Evolutionary conservation across 2,329 filamentous ascomycete species (phyloP), one percentile per base, ranked within the genome.

Genomic region (Monilinia fructicola): DNA sequence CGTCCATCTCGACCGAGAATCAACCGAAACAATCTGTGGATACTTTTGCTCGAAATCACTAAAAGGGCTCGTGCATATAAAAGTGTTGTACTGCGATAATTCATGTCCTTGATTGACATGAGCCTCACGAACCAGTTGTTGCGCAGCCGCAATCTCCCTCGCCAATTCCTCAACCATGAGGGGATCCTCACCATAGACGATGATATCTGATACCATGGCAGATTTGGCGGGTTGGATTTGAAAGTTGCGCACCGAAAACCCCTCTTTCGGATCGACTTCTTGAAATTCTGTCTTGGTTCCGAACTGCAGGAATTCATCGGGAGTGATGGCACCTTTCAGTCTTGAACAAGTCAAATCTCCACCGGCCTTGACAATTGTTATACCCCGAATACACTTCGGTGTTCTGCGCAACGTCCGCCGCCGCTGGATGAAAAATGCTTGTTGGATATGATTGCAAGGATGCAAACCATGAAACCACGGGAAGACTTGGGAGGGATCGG

Each of bases 391-490:
- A 76, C 92, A 96, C 73, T 83, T 85, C 0, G 93, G 92, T 2
- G 88, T 87, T 71, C 85, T 88, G 56, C 90, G 84, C 61, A 90
- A 79, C n/a, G 85, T 82, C 68, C 88, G 90, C 74, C 89, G 89
- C 69, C 92, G 86, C 35, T 90, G 88, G 62, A 89, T 87, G 77
- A 99, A 98, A 81, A 97, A 98, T 9, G 90, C 86, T 69, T 95
- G 85, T 75, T 99, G 95, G 64, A 97, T 85, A 68, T 92, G 88
- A 75, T 99, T 99, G 69, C 90, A 87, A 0, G 91, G 89, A 74
- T 98, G 93, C 52, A 98, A 81, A 31, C 95, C 95, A 79, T 99
- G 95, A 31, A 97, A 83, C 95, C 95, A 99, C 2, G 95, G 95
- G 74, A 98, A 99, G 69, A 98, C 91, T 68, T 88, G 84, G n/a